Percentiles rank a stretch among this genome's conserved stretches.
Conservation (phyloP, 139 green algal species). For the Nannochloris sp. region DNA sequence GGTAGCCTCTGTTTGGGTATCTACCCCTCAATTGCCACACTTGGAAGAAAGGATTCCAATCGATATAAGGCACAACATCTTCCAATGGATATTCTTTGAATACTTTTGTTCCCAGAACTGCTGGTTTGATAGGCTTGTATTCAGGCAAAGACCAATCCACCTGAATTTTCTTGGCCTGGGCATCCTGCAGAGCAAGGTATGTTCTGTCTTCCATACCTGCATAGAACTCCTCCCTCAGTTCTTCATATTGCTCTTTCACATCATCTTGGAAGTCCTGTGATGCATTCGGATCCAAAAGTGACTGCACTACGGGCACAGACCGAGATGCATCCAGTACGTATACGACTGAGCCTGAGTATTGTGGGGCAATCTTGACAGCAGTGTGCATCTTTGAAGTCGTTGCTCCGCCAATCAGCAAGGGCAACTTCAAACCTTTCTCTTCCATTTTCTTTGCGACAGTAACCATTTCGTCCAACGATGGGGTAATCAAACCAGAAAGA, state of each 20-base stretch:
- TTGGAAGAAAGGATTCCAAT: slow-evolving; percentile 99
- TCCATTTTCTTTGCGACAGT: slow-evolving; percentile 94
- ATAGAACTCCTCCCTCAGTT: slow-evolving; percentile 95
- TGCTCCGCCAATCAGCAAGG: slow-evolving; percentile 92
- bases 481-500: slow-evolving; percentile 95
- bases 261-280: slow-evolving; percentile 52
- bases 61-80: slow-evolving; percentile 89
- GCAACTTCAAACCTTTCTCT: slow-evolving; percentile 75
- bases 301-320: slow-evolving; percentile 82
- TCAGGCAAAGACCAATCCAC: slow-evolving; percentile 77
- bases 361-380: slow-evolving; percentile 92
- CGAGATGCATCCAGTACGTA: slow-evolving; percentile 94
- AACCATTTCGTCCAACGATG: slow-evolving; percentile 96
- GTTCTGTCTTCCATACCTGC: slow-evolving; percentile 89
- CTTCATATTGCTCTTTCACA: slow-evolving; percentile 81
- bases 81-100: slow-evolving; percentile 77
- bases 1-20: slow-evolving; percentile 98
- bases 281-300: slow-evolving; percentile 65
- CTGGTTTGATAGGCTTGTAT: slow-evolving; percentile 68
- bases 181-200: slow-evolving; percentile 58
- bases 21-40: slow-evolving; percentile 96
- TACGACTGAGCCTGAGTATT: slow-evolving; percentile 79
- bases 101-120: slow-evolving; percentile 62
- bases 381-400: slow-evolving; percentile 99
- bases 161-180: slow-evolving; percentile 26